Percentiles rank a stretch among this genome's conserved stretches.
These are phyloP conservation scores for Tolypocladium ophioglossoides DNA, from an alignment of 2,329 filamentous ascomycete genomes.

Conservation along the genomic window DNA sequence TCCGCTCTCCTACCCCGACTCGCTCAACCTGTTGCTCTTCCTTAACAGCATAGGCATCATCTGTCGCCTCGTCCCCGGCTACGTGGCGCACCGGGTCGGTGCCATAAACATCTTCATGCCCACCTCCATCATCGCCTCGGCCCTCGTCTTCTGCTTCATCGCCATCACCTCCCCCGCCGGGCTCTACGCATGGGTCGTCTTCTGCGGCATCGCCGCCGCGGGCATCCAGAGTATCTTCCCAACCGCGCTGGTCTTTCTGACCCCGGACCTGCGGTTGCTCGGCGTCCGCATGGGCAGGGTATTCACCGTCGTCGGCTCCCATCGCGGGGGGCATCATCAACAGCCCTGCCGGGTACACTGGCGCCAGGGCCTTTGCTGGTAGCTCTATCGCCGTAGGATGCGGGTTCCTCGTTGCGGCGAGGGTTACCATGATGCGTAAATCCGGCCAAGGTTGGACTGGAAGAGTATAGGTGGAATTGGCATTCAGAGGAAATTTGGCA, in stretches of 20 bases:
- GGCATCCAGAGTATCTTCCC: slow-evolving; percentile 57
- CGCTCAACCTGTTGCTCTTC: slow-evolving; percentile 52
- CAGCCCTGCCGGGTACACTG: slow-evolving; percentile 28
- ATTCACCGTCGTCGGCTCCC: slow-evolving; percentile 42
- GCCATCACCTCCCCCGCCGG: slow-evolving; percentile 36
- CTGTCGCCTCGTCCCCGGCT: slow-evolving; percentile 47
- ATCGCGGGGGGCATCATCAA: slow-evolving; percentile 37
- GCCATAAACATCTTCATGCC: slow-evolving; percentile 52
- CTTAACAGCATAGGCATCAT: slow-evolving; percentile 52
- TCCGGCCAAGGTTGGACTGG: slow-evolving; percentile 25
- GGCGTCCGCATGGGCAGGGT: slow-evolving; percentile 48
- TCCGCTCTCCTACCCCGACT: slow-evolving; percentile 31
- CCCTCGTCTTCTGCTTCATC: slow-evolving; percentile 46
- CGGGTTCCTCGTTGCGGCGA: slow-evolving; percentile 26
- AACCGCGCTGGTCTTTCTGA: slow-evolving; percentile 43
- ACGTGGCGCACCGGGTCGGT: slow-evolving; percentile 46
- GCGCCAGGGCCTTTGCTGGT: slow-evolving; percentile 39
- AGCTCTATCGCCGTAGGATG: slow-evolving; percentile 23
- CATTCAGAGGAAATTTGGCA: no score
- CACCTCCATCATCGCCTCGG: slow-evolving; percentile 25
- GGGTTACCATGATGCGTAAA: slow-evolving; percentile 26
- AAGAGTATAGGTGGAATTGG: slow-evolving; percentile 20
- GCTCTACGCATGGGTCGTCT: slow-evolving; percentile 49
- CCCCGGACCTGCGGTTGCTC: slow-evolving; percentile 37
- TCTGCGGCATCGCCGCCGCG: slow-evolving; percentile 53